Conservation (phyloP, 1,284 basidiomycete genomes). For the Pseudozyma tsukubaensis region DNA sequence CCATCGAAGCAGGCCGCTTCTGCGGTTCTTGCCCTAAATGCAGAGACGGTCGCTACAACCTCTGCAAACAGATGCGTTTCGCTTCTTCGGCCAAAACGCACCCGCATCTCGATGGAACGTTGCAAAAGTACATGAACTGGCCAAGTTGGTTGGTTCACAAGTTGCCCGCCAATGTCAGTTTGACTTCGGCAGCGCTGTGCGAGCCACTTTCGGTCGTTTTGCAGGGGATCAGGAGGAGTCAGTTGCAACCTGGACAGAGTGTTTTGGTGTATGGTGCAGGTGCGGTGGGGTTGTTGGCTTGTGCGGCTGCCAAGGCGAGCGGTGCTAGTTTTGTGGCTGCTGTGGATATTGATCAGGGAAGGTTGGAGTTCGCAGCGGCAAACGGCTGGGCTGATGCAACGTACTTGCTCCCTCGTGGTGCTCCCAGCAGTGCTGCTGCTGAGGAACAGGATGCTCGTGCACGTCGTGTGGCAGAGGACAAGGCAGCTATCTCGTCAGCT, state of each 20-base stretch:
- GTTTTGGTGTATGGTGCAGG: slow-evolving; percentile 91
- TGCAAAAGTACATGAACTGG: slow-evolving; percentile 88
- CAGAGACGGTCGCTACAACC: slow-evolving; percentile 85
- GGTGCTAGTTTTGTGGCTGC: slow-evolving; percentile 60
- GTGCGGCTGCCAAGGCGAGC: slow-evolving; percentile 69
- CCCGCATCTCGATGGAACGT: slow-evolving; percentile 91
- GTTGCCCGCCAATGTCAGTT: slow-evolving; percentile 80
- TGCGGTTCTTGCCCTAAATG: slow-evolving; percentile 75
- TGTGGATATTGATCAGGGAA: slow-evolving; percentile 51
- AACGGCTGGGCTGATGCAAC: slow-evolving; percentile 79
- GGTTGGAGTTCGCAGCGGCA: slow-evolving; percentile 47
- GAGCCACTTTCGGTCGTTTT: slow-evolving; percentile 91
- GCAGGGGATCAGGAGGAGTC: slow-evolving; percentile 81
- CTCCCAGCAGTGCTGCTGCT: slow-evolving; percentile 71
- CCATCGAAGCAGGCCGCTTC: slow-evolving; percentile 90
- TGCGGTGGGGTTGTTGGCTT: slow-evolving; percentile 89
- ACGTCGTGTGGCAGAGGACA: slow-evolving; percentile 73
- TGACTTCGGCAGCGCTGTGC: slow-evolving; percentile 84
- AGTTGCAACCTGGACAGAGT: slow-evolving; percentile 74
- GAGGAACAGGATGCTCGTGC: slow-evolving; percentile 71
- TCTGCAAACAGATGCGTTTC: slow-evolving; percentile 87
- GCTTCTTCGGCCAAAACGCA: slow-evolving; percentile 88
- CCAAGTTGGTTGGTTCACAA: slow-evolving; percentile 85
- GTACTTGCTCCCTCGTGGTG: slow-evolving; percentile 76
- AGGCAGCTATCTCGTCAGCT: slow-evolving; percentile 70